Conservation (phyloP, 1,139 yeast species). For the Suzukiozyma palmioleophila region DNA sequence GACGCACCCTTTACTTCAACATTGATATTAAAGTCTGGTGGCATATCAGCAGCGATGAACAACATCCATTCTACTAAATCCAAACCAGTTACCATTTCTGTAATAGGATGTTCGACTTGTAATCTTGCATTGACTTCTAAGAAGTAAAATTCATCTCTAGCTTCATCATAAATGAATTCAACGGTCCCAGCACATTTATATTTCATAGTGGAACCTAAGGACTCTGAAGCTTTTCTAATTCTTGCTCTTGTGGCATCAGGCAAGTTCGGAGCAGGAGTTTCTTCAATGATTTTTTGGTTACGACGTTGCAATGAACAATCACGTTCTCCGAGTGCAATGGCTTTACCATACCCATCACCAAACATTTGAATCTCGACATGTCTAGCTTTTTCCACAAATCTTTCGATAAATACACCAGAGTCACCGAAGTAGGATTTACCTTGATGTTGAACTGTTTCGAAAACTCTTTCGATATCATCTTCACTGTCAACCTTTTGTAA, state of each 20-base stretch:
- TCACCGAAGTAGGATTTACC: constrained; percentile 92
- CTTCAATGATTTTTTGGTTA: constrained; percentile 93
- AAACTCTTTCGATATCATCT: constrained; percentile 75
- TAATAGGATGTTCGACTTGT: constrained; percentile 97
- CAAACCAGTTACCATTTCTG: constrained; percentile 90
- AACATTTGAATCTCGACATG: constrained; percentile 96
- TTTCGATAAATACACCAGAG: constrained; percentile 88
- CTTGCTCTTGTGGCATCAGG: constrained; percentile 70
- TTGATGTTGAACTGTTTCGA: constrained; percentile 88
- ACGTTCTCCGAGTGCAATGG: constrained; percentile 92
- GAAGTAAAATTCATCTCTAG: constrained; percentile 84
- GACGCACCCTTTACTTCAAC: constrained; percentile 76
- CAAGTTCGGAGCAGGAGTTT: constrained; percentile 94
- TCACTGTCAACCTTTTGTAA: constrained; percentile 85
- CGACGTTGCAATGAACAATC: constrained; percentile 97
- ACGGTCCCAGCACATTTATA: constrained; percentile 98
- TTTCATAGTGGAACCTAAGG: constrained; percentile 71
- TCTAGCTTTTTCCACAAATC: constrained; percentile 89
- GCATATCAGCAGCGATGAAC: constrained; percentile 79
- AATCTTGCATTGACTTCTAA: constrained; percentile 94
- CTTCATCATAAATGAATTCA: constrained; percentile 87
- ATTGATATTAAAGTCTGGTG: constrained; percentile 67
- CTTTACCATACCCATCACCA: constrained; percentile 92
- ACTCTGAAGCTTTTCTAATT: constrained; percentile 83
- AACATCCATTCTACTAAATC: constrained; percentile 98